Evolutionary conservation across 495 filamentous ascomycete genomes (phyloP), one percentile per base, ranked within the genome.

Genomic region (Amniculicola lignicola): DNA sequence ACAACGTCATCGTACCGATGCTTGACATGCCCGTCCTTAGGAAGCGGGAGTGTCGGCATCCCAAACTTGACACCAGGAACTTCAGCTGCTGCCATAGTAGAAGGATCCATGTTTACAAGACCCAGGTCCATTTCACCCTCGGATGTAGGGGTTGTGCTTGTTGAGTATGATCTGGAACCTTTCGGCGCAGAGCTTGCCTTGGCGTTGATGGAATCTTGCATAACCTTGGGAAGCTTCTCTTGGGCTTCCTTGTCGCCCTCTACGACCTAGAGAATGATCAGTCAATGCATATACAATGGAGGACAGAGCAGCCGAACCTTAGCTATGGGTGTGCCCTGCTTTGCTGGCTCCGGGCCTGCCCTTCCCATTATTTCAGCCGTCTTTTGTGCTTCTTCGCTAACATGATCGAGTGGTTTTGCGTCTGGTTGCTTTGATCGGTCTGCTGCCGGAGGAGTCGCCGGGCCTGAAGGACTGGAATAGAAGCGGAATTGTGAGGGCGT

Each of bases 1-100:
- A 97, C 73, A 19, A 96, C 69, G 2, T 87, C 78, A 63, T 94
- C 85, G 67, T 96, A 94, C 49, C 93, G 80, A 54, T 87, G 70
- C 56, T 88, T 83, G 59, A 88, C 72, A 67, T 89, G 77, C 51
- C 78, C 67, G 10, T 80, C 73, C 23, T 78, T 76, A 16, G 82
- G 74, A 16, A 89, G 68, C 16, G 84, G 80, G 21, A 82, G 70
- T n/a, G 74, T 68, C 7, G 92, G 92, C 55, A 87, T 71, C 3
- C 76, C 78, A 67, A 85, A 96, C 62, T 90, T 93, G 63, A 88
- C 75, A 19, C 88, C 89, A 18, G 73, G 67, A 15, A 63, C 65
- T 33, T 62, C 54, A 2, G 65, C 55, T 5, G 58, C 49, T 14
- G 54, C 56, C n/a, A n/a, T n/a, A n/a, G n/a, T n/a, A n/a, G n/a